Base-by-base conservation (phyloP, 495 filamentous ascomycete species). In the Lasiosphaeria ovina region DNA sequence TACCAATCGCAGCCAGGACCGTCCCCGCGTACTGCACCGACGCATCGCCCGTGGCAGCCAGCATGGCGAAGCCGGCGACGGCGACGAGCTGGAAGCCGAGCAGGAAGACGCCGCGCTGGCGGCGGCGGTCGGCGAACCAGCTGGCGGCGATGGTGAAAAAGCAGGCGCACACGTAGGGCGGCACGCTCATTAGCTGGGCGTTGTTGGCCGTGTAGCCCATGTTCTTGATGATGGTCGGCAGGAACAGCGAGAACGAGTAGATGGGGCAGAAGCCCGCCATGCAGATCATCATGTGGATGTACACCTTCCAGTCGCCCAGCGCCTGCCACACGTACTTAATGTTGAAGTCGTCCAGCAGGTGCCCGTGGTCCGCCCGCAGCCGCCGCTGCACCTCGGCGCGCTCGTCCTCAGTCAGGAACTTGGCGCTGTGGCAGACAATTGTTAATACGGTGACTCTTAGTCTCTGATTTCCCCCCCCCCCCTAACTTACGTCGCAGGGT, bases 291-390 rank as follows among this genome's bases (percentile, higher is more conserved):
- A 76, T 76, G 66, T 77, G 75, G 1, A 80, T 59, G 58, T 66
- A 87, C 38, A 89, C 83, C 71, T 87, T 88, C 85, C 85, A 88
- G 68, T 90, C 87, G 51, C 73, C 65, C 5, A 86, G 59, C 49
- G 86, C 84, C 3, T 83, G 80, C 78, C 82, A 88, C 60, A 92
- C 79, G 66, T 89, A 91, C 14, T 79, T 74, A 73, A 85, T 80
- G 67, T 87, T 77, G 70, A 89, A 90, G 56, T 87, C 76, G 67
- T 92, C 87, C 61, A 88, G 83, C 63, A 89, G 78, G 8, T 83
- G 83, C 67, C 87, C 87, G 61, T 85, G 75, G 55, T 85, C 83
- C 5, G 67, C 69, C 40, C 73, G 68, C 11, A 85, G 73, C 24
- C 83, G 75, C 47, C 74, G 72, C 12, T 79, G 38, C 14, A 86